Percentiles rank a stretch among this genome's conserved stretches.
These are phyloP conservation scores for Colletotrichum tabaci DNA, from an alignment of 2,329 filamentous ascomycete genomes.

Conservation along the genomic window DNA sequence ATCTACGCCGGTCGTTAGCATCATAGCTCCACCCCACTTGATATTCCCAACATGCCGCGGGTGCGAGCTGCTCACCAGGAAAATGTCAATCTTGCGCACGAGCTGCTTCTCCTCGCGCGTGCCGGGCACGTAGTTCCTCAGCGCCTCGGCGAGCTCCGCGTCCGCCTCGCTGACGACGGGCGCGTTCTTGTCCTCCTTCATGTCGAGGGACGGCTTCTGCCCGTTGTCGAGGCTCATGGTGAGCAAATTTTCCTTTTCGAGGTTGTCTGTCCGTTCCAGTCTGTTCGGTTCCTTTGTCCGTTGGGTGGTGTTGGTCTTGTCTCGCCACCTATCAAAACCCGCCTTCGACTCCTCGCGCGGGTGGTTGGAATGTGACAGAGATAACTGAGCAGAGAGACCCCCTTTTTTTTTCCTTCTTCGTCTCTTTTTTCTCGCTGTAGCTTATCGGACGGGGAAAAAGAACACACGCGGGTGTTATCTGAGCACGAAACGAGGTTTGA, in stretches of 20 bases:
- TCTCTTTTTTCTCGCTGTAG: too few relatives aligned
- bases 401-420: too few relatives aligned
- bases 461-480: too few relatives aligned
- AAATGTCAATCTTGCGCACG: constrained; percentile 42
- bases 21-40: neutral
- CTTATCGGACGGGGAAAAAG: neutral
- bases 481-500: neutral
- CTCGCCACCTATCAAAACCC: too few relatives aligned
- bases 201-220: constrained; percentile 38
- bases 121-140: constrained; percentile 49
- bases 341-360: constrained; percentile 3
- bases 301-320: neutral
- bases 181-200: constrained; percentile 42
- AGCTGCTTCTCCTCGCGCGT: constrained; percentile 45
- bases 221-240: constrained; percentile 28
- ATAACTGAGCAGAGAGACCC: too few relatives aligned
- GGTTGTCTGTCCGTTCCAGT: neutral
- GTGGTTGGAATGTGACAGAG: neutral
- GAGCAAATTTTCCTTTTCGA: neutral
- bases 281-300: neutral
- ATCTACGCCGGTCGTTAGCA: neutral
- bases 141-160: constrained; percentile 46
- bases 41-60: too few relatives aligned
- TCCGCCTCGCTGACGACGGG: constrained; percentile 36
- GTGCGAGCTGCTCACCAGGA: constrained; percentile 16